Percentiles rank a stretch among this genome's conserved stretches.
phyloP scores from a whole-genome alignment of 2,329 filamentous ascomycete species.

The Triangularia verruculosa region DNA sequence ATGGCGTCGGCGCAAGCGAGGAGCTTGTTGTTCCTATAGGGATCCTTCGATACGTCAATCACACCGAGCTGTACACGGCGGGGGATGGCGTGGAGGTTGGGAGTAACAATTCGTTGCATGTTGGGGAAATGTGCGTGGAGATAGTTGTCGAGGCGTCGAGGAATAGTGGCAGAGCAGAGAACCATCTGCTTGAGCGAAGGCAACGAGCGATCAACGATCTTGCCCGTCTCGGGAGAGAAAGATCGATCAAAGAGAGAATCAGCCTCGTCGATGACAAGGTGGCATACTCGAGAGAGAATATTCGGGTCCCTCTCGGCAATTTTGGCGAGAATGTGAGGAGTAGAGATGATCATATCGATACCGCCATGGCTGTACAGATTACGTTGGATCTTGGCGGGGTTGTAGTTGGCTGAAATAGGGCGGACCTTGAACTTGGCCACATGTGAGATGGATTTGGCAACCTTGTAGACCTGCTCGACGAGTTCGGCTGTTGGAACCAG shows the following conservation, averaged over 20 bases:
- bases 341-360: conserved; percentile 82
- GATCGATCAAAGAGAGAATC: conserved; percentile 94
- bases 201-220: conserved; percentile 75
- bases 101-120: conserved; percentile 83
- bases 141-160: conserved; percentile 80
- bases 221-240: conserved; percentile 78
- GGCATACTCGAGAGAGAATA: conserved; percentile 83
- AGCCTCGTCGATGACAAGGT: conserved; percentile 90
- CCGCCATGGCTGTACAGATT: conserved; percentile 77
- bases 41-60: conserved; percentile 86
- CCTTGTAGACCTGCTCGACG: conserved; percentile 77
- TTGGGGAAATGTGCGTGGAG: conserved; percentile 79
- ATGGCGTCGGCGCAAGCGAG: conserved; percentile 94
- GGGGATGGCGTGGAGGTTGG: conserved; percentile 93
- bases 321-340: conserved; percentile 82
- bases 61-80: conserved; percentile 91
- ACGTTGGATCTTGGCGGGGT: conserved; percentile 75
- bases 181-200: conserved; percentile 84
- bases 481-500: conserved; percentile 91
- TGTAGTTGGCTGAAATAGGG: conserved; percentile 74
- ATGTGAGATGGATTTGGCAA: conserved; percentile 82
- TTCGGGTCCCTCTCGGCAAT: conserved; percentile 90
- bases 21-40: conserved; percentile 88
- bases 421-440: conserved; percentile 82
- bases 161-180: conserved; percentile 94